These are phyloP conservation scores for Vicia faba DNA, from an alignment of 306 rosid species.

Conservation along the genomic window DNA sequence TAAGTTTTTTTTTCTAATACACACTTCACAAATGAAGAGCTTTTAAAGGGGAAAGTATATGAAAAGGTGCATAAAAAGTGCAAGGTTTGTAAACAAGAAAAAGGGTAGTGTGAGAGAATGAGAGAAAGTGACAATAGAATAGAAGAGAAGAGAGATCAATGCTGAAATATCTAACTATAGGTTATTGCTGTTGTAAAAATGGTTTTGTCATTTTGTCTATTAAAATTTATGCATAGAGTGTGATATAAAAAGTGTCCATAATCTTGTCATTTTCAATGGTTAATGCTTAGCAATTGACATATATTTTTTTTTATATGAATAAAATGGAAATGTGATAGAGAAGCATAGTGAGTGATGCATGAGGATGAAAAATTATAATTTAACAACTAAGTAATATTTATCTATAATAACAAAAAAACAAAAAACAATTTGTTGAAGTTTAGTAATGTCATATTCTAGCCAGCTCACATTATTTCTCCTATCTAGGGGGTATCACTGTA, in stretches of 20 bases:
- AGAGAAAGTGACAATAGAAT: constrained; percentile 38
- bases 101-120: constrained; percentile 4
- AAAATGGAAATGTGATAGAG: constrained; percentile 20
- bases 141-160: constrained; percentile 31
- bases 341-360: constrained; percentile 12
- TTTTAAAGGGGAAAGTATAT: background rate
- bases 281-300: constrained; percentile 45
- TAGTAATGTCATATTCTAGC: constrained; percentile 7
- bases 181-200: constrained; percentile 30
- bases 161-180: constrained; percentile 51
- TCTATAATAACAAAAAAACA: too few species aligned
- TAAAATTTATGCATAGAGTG: constrained; percentile 32
- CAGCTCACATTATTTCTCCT: background rate
- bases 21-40: background rate
- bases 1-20: background rate
- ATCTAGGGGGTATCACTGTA: background rate
- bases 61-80: background rate
- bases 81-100: background rate
- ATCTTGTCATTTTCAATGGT: constrained; percentile 55
- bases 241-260: constrained; percentile 43
- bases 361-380: constrained; percentile 12
- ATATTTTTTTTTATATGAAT: constrained; percentile 32
- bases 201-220: constrained; percentile 37
- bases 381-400: too few species aligned
- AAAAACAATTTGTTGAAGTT: background rate